These are phyloP conservation scores for Pseudocercospora pini-densiflorae DNA, from an alignment of 2,329 filamentous ascomycete genomes.

Conservation along the genomic window DNA sequence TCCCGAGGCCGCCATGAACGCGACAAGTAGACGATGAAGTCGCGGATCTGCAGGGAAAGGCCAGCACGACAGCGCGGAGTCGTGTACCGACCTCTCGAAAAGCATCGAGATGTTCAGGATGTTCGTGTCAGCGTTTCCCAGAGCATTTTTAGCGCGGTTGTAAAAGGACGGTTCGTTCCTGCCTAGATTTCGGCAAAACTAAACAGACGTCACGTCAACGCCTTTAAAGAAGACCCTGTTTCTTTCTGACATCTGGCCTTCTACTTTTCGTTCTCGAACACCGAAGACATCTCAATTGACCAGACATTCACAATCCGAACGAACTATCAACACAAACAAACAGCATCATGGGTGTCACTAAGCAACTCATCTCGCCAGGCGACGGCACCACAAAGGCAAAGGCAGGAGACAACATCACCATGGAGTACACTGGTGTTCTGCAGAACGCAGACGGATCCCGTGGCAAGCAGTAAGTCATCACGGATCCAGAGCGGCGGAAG, in stretches of 20 bases:
- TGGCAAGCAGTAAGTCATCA: constrained; percentile 68
- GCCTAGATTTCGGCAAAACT: not conserved
- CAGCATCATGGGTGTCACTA: constrained; percentile 63
- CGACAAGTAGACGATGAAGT: not conserved
- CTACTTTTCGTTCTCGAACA: not conserved
- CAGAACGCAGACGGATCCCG: constrained; percentile 49
- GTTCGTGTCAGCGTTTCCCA: not conserved
- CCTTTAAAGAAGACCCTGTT: not conserved
- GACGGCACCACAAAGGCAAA: constrained; percentile 63
- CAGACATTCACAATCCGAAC: constrained; percentile 7
- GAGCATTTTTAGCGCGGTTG: not conserved
- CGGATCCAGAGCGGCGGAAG: not conserved
- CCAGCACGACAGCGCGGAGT: not conserved
- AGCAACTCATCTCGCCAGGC: constrained; percentile 67
- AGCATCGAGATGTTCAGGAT: not conserved
- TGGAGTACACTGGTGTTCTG: constrained; percentile 90
- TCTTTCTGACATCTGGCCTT: not conserved
- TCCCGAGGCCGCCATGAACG: not conserved
- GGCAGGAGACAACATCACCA: constrained; percentile 74
- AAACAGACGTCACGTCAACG: not conserved
- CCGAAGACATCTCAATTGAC: not conserved
- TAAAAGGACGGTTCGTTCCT: constrained; percentile 2
- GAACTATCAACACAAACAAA: not conserved
- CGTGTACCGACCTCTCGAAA: not conserved
- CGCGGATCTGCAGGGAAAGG: not conserved